phyloP scores from a whole-genome alignment of 495 filamentous ascomycete genomes.

The Annulohypoxylon bovei region DNA sequence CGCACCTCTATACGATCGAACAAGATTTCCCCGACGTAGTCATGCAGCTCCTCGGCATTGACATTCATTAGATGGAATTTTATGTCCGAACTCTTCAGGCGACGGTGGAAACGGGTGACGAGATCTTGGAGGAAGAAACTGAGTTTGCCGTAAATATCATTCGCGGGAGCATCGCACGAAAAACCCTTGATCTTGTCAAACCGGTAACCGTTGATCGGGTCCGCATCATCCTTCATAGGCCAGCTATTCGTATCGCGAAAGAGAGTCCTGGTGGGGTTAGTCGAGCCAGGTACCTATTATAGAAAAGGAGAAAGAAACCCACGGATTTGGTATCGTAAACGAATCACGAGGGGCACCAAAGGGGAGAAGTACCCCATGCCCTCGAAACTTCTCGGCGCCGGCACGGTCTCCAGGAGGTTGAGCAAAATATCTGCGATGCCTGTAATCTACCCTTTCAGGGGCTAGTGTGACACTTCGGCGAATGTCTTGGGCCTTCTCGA shows the following conservation, averaged over 20 bases:
- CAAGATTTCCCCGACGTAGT: not conserved
- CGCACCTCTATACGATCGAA: slow-evolving; percentile 39
- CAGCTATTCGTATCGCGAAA: slow-evolving; percentile 25
- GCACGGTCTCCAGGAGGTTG: slow-evolving; percentile 29
- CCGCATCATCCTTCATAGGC: slow-evolving; percentile 36
- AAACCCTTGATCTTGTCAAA: slow-evolving; percentile 24
- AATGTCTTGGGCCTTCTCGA: slow-evolving; percentile 22
- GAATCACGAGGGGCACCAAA: slow-evolving; percentile 43
- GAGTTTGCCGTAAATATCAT: slow-evolving; percentile 49
- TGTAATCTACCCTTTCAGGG: slow-evolving; percentile 36
- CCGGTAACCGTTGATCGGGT: slow-evolving; percentile 44
- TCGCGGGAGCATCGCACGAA: slow-evolving; percentile 18
- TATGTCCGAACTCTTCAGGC: slow-evolving; percentile 12
- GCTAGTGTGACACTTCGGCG: slow-evolving; percentile 40
- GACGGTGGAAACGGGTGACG: slow-evolving; percentile 26
- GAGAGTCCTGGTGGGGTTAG: slow-evolving; percentile 26
- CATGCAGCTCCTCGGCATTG: slow-evolving; percentile 19
- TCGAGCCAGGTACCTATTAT: not conserved
- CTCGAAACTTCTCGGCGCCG: slow-evolving; percentile 38
- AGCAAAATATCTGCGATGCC: slow-evolving; percentile 29
- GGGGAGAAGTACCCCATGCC: slow-evolving; percentile 47
- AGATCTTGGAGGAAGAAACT: slow-evolving; percentile 34
- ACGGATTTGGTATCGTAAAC: slow-evolving; percentile 49
- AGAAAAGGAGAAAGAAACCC: slow-evolving; percentile 2
- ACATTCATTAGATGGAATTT: slow-evolving; percentile 19